phyloP scores from a whole-genome alignment of 2,329 filamentous ascomycete genomes.

The Ophiocordyceps australis region DNA sequence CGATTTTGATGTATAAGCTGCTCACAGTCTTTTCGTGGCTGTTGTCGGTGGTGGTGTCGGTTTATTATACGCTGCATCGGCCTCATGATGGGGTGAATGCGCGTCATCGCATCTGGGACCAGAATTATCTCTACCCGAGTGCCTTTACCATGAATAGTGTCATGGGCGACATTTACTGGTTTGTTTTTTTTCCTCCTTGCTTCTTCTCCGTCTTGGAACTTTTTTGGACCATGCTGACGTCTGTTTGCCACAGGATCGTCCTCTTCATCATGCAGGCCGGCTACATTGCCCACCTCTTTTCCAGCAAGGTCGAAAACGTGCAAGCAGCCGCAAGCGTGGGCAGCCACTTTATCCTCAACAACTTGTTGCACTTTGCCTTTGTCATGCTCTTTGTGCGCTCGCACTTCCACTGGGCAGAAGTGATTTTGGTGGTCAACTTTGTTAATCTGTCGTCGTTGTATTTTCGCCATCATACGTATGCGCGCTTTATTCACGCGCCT shows the following conservation, averaged over 20 bases:
- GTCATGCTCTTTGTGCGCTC: slow-evolving; percentile 67
- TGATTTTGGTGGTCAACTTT: slow-evolving; percentile 66
- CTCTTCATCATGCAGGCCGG: slow-evolving; percentile 59
- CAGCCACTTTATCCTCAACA: slow-evolving; percentile 72
- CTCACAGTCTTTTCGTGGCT: slow-evolving; percentile 59
- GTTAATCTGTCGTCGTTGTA: slow-evolving; percentile 64
- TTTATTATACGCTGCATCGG: slow-evolving; percentile 54
- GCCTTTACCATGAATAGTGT: slow-evolving; percentile 57
- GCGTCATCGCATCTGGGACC: slow-evolving; percentile 53
- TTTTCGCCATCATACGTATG: slow-evolving; percentile 57
- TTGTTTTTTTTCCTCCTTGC: slow-evolving; percentile 5
- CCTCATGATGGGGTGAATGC: slow-evolving; percentile 43
- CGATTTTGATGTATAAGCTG: slow-evolving; percentile 57
- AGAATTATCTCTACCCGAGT: slow-evolving; percentile 48
- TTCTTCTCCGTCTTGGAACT: too few relatives aligned
- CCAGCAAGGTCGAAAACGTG: slow-evolving; percentile 40
- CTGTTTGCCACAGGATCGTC: slow-evolving; percentile 43
- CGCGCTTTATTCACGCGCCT: slow-evolving; percentile 58
- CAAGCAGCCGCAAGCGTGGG: slow-evolving; percentile 60
- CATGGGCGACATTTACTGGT: slow-evolving; percentile 62
- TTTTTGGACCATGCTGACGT: too few relatives aligned
- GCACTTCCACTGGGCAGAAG: slow-evolving; percentile 57
- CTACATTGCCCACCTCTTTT: slow-evolving; percentile 65
- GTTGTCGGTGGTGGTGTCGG: slow-evolving; percentile 48
- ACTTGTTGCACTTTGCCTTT: slow-evolving; percentile 66